A percentile compares a stretch with the other conserved stretches of the same genome.
phyloP scores from a whole-genome alignment of 2,329 filamentous ascomycete genomes.

The Xylaria hypoxylon region DNA sequence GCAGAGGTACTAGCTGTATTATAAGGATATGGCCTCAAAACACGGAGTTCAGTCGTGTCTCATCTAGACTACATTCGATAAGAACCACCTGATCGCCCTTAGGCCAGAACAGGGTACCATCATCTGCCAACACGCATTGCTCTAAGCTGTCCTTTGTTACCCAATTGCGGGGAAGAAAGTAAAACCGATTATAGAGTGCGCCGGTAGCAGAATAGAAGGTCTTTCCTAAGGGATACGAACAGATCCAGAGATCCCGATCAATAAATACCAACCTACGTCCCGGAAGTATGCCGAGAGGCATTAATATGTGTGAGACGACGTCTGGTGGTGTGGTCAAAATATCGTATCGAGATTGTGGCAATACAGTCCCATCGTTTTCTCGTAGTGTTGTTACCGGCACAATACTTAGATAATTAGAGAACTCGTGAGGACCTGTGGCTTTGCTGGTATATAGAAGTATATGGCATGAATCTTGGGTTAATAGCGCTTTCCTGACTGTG shows the following conservation, averaged over 20 bases:
- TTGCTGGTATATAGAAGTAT: background rate
- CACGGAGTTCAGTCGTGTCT: constrained; percentile 9
- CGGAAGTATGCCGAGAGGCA: constrained; percentile 15
- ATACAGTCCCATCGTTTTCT: background rate
- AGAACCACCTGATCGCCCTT: constrained; percentile 17
- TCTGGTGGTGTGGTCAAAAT: background rate
- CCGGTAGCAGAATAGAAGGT: constrained; percentile 4
- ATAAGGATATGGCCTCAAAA: background rate
- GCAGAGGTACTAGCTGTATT: background rate
- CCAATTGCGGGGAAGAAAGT: constrained; percentile 20
- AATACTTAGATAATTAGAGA: background rate
- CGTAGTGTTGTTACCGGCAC: background rate
- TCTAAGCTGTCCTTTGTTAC: constrained; percentile 15
- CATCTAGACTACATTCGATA: constrained; percentile 16
- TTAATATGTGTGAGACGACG: constrained; percentile 9
- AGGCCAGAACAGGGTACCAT: constrained; percentile 21
- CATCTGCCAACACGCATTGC: constrained; percentile 10
- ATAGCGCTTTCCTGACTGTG: background rate
- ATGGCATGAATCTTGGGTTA: background rate
- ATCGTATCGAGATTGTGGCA: background rate
- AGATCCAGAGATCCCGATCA: constrained; percentile 13
- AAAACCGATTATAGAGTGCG: constrained; percentile 14
- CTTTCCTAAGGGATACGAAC: constrained; percentile 7
- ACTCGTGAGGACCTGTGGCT: too few relatives aligned
- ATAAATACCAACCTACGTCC: constrained; percentile 9